These are phyloP conservation scores for Parietaria judaica DNA, from an alignment of 306 rosid species.

Conservation along the genomic window DNA sequence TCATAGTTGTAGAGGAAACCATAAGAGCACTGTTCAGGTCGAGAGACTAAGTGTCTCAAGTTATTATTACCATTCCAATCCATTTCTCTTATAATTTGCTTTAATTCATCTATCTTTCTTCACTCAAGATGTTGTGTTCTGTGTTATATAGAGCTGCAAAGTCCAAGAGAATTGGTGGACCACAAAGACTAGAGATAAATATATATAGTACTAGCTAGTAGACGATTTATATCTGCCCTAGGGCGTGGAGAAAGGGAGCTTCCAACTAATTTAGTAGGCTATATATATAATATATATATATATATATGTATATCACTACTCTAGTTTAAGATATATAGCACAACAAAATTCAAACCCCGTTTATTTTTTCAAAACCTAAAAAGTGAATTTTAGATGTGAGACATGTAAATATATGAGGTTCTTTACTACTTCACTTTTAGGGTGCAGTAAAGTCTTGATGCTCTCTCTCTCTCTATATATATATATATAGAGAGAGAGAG, in stretches of 20 bases:
- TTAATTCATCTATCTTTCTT: constrained; percentile 13
- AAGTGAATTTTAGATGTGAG: constrained; percentile 13
- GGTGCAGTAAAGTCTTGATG: constrained; percentile 45
- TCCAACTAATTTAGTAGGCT: constrained; percentile 12
- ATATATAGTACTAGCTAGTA: constrained; percentile 7
- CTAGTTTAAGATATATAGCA: constrained; percentile 9
- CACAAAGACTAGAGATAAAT: constrained; percentile 29
- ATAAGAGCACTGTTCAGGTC: constrained; percentile 45
- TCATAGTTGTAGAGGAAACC: constrained; percentile 64
- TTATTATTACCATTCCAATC: constrained; percentile 70
- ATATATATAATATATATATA: constrained; percentile 18
- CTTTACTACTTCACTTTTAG: constrained; percentile 40
- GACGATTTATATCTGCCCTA: constrained; percentile 5
- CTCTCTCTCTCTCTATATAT: constrained; percentile 16
- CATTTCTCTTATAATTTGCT: constrained; percentile 30
- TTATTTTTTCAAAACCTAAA: neutral
- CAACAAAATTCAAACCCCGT: neutral
- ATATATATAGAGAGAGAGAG: neutral
- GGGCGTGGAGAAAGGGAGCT: constrained; percentile 30
- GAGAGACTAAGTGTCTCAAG: constrained; percentile 54
- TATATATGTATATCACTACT: neutral
- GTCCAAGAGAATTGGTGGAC: constrained; percentile 32
- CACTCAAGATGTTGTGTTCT: constrained; percentile 14
- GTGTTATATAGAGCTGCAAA: constrained; percentile 30
- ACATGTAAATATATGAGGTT: constrained; percentile 21